phyloP scores from a whole-genome alignment of 805 yeast species.

The Yarrowia divulgata region DNA sequence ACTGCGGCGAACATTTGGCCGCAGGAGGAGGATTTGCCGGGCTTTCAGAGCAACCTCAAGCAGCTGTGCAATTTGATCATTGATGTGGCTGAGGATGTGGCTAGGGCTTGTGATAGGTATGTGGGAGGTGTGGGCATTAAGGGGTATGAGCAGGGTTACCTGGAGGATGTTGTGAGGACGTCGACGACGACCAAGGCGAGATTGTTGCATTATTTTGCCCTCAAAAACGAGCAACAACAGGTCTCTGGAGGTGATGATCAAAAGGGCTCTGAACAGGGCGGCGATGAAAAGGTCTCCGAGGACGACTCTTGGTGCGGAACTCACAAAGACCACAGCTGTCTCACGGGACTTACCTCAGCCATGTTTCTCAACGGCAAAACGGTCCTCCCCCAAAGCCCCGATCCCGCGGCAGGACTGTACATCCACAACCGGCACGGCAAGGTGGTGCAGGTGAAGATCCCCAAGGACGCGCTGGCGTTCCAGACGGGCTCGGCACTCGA shows the following conservation, averaged over 20 bases:
- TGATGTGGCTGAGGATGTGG: conserved; percentile 58
- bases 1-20: conserved; percentile 65
- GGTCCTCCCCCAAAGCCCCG: conserved; percentile 50
- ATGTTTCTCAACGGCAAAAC: conserved; percentile 52
- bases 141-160: conserved; percentile 52
- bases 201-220: conserved; percentile 63
- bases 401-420: conserved; percentile 59
- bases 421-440: conserved; percentile 57
- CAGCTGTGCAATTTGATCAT: conserved; percentile 55
- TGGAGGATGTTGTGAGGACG: conserved; percentile 56
- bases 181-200: conserved; percentile 67
- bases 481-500: conserved; percentile 67
- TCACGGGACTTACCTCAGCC: conserved; percentile 66
- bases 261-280: too few species aligned
- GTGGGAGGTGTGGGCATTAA: conserved; percentile 47
- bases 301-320: conserved; percentile 66
- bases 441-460: conserved; percentile 60
- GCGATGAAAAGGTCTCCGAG: too few species aligned
- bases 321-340: conserved; percentile 65
- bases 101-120: conserved; percentile 61
- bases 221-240: too few species aligned
- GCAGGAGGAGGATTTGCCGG: conserved; percentile 44
- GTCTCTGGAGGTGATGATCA: too few species aligned
- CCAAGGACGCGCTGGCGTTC: conserved; percentile 63
- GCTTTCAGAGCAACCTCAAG: conserved; percentile 43